These are phyloP conservation scores for Melampsora larici-populina DNA, from an alignment of 1,284 basidiomycete genomes.

Conservation along the genomic window DNA sequence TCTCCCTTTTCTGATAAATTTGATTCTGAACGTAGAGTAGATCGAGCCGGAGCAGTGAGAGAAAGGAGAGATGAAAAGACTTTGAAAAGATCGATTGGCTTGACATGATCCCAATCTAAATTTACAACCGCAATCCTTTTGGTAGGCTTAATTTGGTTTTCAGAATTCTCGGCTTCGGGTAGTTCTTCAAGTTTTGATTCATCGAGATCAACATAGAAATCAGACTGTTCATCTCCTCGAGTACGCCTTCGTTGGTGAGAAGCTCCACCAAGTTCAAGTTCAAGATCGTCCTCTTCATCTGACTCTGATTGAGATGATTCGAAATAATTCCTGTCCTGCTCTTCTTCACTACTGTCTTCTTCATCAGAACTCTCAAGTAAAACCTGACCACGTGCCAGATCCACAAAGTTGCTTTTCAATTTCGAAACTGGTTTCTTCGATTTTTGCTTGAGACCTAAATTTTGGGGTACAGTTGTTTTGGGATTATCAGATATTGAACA, in stretches of 20 bases:
- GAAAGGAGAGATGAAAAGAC: constrained; percentile 82
- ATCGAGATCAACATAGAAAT: constrained; percentile 71
- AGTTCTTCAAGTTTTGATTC: constrained; percentile 57
- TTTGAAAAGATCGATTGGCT: constrained; percentile 83
- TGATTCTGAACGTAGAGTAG: not conserved
- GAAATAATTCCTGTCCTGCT: constrained; percentile 54
- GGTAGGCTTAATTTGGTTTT: constrained; percentile 58
- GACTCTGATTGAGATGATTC: constrained; percentile 51
- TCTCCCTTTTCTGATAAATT: not conserved
- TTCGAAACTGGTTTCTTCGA: not conserved
- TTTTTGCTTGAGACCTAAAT: too few relatives aligned
- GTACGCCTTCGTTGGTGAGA: not conserved
- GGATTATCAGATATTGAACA: too few relatives aligned
- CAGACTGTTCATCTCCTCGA: constrained; percentile 52
- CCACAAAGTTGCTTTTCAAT: constrained; percentile 54
- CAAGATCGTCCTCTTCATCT: constrained; percentile 49
- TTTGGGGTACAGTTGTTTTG: too few relatives aligned
- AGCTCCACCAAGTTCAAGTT: constrained; percentile 37
- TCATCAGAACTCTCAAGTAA: constrained; percentile 74
- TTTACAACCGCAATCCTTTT: constrained; percentile 85
- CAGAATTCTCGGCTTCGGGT: constrained; percentile 50
- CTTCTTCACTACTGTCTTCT: constrained; percentile 63
- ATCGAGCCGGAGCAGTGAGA: constrained; percentile 50
- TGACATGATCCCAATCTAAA: constrained; percentile 96
- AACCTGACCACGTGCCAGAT: constrained; percentile 86